Base-by-base conservation (phyloP, 208 protist genomes). In the Crithidia brevicula region DNA sequence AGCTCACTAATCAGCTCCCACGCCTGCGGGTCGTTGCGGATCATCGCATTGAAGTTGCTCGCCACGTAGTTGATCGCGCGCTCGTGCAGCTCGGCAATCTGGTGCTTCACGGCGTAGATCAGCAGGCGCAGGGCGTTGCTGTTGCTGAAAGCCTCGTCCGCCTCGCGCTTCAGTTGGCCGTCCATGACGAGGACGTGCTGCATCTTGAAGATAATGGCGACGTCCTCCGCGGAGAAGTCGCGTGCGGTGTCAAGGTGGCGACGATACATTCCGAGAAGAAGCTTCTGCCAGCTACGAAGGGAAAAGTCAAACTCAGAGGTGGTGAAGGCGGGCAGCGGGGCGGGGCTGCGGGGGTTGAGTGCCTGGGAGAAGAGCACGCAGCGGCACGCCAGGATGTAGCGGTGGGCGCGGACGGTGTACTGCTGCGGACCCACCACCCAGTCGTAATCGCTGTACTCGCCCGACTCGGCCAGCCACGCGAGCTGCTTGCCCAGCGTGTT, bases 131-230 rank as follows among this genome's bases (percentile, higher is more conserved):
- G 75, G 5, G 88, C 88, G 64, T 92, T 94, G 43, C 72, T 77
- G 46, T 77, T 58, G 45, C 36, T 85, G 36, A 96, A 83, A 15
- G 91, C 88, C 43, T 92, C 86, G 30, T 96, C 88, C 1, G 86
- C 84, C 66, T 93, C 86, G n/a, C 80, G 72, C 79, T 91, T 92
- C 4, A 96, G 81, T 31, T 92, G 86, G 13, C 91, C 91, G 64
- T 96, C 91, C 83, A 96, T 89, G n/a, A 81, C 78, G 23, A 93
- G 77, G 2, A 83, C 78, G 46, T 71, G 57, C 50, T 93, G 86
- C 76, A 94, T 85, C 73, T 96, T 96, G 61, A 87, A 94, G 31
- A 93, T 81, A 36, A 94, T 91, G 3, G 86, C 83, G 38, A 96
- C 87, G 61, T 96, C 88, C 67, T 96, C 88, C 0, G 83, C 91